Base-by-base conservation (phyloP, 2,329 filamentous ascomycete genomes). In the Annulohypoxylon truncatum region DNA sequence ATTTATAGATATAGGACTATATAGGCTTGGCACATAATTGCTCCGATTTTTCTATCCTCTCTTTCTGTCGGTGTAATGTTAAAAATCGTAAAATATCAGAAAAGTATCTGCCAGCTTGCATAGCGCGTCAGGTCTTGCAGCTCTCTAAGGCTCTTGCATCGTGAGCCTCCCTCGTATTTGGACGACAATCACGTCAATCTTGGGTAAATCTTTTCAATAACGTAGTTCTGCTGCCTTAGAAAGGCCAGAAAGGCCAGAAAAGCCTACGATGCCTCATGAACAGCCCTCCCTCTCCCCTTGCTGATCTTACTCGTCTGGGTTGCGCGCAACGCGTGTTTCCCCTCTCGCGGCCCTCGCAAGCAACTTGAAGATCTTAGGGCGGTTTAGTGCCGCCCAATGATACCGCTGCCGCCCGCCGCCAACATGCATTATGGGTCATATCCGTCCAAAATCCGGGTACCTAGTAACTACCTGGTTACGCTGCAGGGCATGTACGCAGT, bases 111-210 rank as follows among this genome's bases (percentile, higher is more conserved):
- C 38, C 38, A 42, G 35, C n/a, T 40, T 40, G n/a, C 63, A 59
- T 64, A 28, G 24, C 61, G 60, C n/a, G 18, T 38, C 18, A 38
- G 35, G 35, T 38, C 3, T 7, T 38, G n/a, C 15, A 56, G 51
- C 44, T 40, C 51, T 56, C 58, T 46, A 61, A 47, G 31, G 29
- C 10, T 52, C 51, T 51, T 61, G 66, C 63, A 59, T 64, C 33
- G 24, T 64, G 64, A 69, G 67, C 60, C 64, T 69, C 67, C 40
- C 44, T 69, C 67, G 64, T 69, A 69, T 69, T 66, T 47, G 60
- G 51, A 69, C 60, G 64, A 67, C 67, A 69, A 67, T 67, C 56
- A 44, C 60, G 64, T 61, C 52, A 67, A 69, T 68, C 66, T 44
- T 44, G 62, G 52, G 53, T 40, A 57, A 68, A 68, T 68, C 65